Evolutionary conservation across 345 rosid genomes (phyloP), one percentile per base, ranked within the genome.

Genomic region (Pistacia atlantica): DNA sequence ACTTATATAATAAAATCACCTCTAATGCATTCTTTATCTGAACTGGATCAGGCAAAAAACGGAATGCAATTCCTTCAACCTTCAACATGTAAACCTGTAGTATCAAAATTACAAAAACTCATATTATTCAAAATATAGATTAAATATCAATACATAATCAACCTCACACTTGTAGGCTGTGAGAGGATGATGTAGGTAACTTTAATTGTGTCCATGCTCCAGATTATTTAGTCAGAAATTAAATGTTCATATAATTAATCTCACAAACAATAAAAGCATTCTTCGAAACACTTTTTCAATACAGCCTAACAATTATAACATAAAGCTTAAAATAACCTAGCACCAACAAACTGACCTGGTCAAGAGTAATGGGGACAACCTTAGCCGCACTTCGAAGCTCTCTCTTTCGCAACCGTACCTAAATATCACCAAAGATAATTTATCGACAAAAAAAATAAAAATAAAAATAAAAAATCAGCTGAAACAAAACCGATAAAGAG

Each of bases 11-110:
- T 42, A 20, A 74, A 79, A 91, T 37, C 76, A 95, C 99, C 97
- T 95, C 94, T 66, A 93, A 66, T 14, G 98, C 98, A 79, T 95
- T 90, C 90, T 87, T 95, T 86, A 92, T 89, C 79, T 93, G 99
- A 77, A 92, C 87, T 11, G 97, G 98, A 85, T 95, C 98, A 7
- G 96, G 98, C 86, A 92, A 75, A 87, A 95, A 95, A 35, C 98
- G 90, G 79, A 95, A 95, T 9, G 98, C 93, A 83, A 95, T 92
- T 67, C 99, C 98, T 79, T 93, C 98, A 14, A 93, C 97, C 87
- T 95, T 95, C 83, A 93, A 75, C 87, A 87, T 84, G 84, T 90
- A 95, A 8, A 93, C 95, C 97, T 93, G 84, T 13, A 67, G 8
- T 7, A 42, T 42, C 46, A 78, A 35, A 71, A 58, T 20, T 45